Evolutionary conservation across 169 alveolate species (phyloP).

Genomic region (Plasmodium ovale): DNA sequence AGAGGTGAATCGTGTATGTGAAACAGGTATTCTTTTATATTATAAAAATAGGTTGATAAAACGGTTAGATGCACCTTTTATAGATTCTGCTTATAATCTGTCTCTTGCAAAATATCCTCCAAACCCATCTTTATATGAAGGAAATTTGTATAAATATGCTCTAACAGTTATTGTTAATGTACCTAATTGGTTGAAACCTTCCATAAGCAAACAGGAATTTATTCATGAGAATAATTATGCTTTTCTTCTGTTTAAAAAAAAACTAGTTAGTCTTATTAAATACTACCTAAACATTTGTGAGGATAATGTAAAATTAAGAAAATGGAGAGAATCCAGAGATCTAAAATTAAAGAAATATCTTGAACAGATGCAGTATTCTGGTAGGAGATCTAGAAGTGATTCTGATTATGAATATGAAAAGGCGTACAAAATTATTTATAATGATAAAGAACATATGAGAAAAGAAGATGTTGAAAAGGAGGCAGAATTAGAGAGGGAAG

Average conservation of each 20-base stretch:
- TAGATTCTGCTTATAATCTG: conserved; percentile 84
- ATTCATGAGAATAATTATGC: conserved; percentile 90
- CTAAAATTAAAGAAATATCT: conserved; percentile 41
- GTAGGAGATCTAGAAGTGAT: conserved; percentile 6
- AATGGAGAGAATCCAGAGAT: conserved; percentile 81
- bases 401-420: conserved; percentile 57
- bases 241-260: conserved; percentile 87
- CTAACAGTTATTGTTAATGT: conserved; percentile 90
- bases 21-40: conserved; percentile 91
- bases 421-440: conserved; percentile 27
- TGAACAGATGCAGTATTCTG: conserved; percentile 11
- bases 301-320: conserved; percentile 78
- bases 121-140: conserved; percentile 70
- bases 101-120: conserved; percentile 83
- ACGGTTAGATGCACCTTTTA: conserved; percentile 90
- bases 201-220: conserved; percentile 92
- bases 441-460: conserved; percentile 1
- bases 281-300: conserved; percentile 83
- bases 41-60: conserved; percentile 89
- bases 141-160: conserved; percentile 85
- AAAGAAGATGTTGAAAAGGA: conserved; percentile 11
- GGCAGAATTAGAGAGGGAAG: background rate
- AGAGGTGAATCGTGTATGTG: conserved; percentile 85
- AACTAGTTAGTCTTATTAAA: conserved; percentile 78
- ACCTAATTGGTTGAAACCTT: conserved; percentile 92